Conservation (phyloP, 768 basidiomycete genomes). For the Lactifluus piperatus region DNA sequence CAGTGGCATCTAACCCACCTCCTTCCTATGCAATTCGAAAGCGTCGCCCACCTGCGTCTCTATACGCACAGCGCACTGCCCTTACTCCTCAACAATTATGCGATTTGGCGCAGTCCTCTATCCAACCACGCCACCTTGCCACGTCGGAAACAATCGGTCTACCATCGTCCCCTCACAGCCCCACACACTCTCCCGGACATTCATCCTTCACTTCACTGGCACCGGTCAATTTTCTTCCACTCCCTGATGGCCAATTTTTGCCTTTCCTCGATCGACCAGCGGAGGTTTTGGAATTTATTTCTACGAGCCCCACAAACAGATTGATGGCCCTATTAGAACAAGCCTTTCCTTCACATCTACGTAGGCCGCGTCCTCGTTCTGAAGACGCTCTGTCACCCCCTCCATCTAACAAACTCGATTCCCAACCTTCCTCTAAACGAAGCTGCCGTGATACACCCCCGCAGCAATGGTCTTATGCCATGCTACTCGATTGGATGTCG, state of each 20-base stretch:
- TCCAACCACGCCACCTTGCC: neutral
- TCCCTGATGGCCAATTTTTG: slow-evolving; percentile 18
- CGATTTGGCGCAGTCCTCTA: slow-evolving; percentile 16
- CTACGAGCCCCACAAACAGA: slow-evolving; percentile 18
- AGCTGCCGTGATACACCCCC: neutral
- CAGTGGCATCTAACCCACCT: neutral
- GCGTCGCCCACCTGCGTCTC: slow-evolving; percentile 7
- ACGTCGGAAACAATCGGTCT: neutral
- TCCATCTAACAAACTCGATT: neutral
- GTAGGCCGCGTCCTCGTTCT: neutral
- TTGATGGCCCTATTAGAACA: slow-evolving; percentile 21
- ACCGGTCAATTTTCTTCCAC: slow-evolving; percentile 3
- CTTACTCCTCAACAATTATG: slow-evolving; percentile 17
- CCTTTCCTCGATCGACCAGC: slow-evolving; percentile 19
- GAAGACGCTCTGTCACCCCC: neutral
- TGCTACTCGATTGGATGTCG: slow-evolving; percentile 20
- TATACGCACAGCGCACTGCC: slow-evolving; percentile 11
- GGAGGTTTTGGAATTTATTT: slow-evolving; percentile 19
- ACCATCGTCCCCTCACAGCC: neutral
- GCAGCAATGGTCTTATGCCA: slow-evolving; percentile 14
- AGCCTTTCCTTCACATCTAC: slow-evolving; percentile 17
- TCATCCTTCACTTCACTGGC: neutral
- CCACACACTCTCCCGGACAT: neutral
- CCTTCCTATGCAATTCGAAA: slow-evolving; percentile 11
- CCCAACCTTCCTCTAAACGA: neutral